Conservation (phyloP, 2,329 filamentous ascomycete genomes). For the Scedosporium apiospermum region DNA sequence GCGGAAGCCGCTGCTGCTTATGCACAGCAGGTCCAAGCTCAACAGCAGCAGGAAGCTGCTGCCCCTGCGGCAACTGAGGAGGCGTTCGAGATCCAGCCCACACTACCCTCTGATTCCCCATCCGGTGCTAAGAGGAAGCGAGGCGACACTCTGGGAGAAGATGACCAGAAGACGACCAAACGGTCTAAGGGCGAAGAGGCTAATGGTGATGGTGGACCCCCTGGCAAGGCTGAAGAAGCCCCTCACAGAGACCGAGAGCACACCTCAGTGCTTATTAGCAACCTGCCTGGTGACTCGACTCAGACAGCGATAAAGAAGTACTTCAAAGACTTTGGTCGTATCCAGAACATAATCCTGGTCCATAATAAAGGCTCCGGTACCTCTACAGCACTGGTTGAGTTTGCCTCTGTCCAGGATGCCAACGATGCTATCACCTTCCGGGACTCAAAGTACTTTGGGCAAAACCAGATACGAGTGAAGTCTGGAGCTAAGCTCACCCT, state of each 20-base stretch:
- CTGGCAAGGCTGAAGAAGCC: conserved; percentile 20
- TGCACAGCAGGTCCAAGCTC: conserved; percentile 17
- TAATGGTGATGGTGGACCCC: conserved; percentile 15
- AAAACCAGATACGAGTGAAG: conserved; percentile 62
- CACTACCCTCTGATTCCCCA: conserved; percentile 20
- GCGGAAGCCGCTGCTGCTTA: conserved; percentile 47
- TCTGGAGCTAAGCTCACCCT: conserved; percentile 72
- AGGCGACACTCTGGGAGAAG: conserved; percentile 29
- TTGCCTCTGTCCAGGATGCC: conserved; percentile 71
- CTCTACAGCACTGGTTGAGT: conserved; percentile 72
- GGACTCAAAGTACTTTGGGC: conserved; percentile 70
- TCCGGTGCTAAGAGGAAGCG: conserved; percentile 63
- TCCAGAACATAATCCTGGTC: conserved; percentile 66
- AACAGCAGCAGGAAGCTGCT: conserved; percentile 17
- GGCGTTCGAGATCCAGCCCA: neutral
- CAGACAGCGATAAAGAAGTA: conserved; percentile 75
- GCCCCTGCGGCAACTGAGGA: conserved; percentile 14
- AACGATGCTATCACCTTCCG: conserved; percentile 73
- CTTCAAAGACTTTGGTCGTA: conserved; percentile 81
- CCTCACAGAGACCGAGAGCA: conserved; percentile 83
- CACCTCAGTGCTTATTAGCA: conserved; percentile 71
- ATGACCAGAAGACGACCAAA: conserved; percentile 48
- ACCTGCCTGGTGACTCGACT: conserved; percentile 60
- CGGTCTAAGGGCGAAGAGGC: conserved; percentile 46
- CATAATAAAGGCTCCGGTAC: conserved; percentile 50